Evolutionary conservation across 208 protist genomes (phyloP).

Genomic region (Entamoeba histolytica): DNA sequence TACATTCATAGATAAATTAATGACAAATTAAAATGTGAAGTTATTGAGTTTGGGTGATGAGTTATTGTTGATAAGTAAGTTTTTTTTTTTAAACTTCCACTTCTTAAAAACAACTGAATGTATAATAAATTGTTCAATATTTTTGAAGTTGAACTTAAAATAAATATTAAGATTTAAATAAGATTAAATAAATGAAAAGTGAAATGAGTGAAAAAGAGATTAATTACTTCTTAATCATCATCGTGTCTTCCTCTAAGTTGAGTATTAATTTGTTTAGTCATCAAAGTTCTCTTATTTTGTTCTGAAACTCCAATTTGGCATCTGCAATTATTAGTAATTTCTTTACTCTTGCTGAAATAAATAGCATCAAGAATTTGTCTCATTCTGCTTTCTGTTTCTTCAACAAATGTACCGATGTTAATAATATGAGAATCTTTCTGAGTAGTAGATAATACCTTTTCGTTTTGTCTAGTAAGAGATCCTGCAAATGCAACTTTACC

Average conservation of each 20-base stretch:
- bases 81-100: too few relatives aligned
- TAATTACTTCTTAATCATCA: background rate
- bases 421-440: background rate
- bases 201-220: too few relatives aligned
- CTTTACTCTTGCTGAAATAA: background rate
- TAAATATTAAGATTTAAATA: too few relatives aligned
- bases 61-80: too few relatives aligned
- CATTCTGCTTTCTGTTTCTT: background rate
- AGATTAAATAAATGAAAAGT: too few relatives aligned
- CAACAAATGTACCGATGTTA: background rate
- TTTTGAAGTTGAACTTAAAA: too few relatives aligned
- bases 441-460: background rate
- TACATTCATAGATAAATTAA: too few relatives aligned
- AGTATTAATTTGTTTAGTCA: background rate
- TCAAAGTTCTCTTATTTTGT: background rate
- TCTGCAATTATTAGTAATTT: background rate
- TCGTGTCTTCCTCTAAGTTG: background rate
- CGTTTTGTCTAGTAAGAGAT: background rate
- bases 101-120: too few relatives aligned
- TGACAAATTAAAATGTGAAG: too few relatives aligned
- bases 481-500: background rate
- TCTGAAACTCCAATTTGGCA: background rate
- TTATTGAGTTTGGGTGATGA: too few relatives aligned
- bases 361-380: background rate
- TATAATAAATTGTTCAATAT: too few relatives aligned